phyloP scores from a whole-genome alignment of 2,329 filamentous ascomycete species.

The Colletotrichum sp. region DNA sequence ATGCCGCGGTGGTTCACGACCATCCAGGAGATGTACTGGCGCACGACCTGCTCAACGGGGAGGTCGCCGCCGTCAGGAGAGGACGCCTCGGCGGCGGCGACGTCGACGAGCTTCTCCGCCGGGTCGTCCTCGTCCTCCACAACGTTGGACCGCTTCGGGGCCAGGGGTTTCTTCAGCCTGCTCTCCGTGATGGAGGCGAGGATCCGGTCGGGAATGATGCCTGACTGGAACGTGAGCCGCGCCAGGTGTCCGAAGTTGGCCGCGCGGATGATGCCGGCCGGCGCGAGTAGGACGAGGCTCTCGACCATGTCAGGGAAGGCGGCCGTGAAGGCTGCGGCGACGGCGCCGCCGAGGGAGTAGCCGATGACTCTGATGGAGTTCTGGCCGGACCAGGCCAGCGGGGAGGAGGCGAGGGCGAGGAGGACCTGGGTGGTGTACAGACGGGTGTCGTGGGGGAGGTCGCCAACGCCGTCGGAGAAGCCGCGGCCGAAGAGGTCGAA shows the following conservation, averaged over 20 bases:
- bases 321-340: constrained; percentile 75
- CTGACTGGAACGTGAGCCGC: constrained; percentile 59
- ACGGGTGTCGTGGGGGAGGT: constrained; percentile 73
- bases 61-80: constrained; percentile 30
- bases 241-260: constrained; percentile 55
- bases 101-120: constrained; percentile 36
- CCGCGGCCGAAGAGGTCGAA: constrained; percentile 77
- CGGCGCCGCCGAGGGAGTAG: constrained; percentile 83
- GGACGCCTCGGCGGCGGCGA: constrained; percentile 47
- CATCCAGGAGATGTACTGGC: constrained; percentile 63
- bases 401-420: constrained; percentile 72
- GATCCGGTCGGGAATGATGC: constrained; percentile 57
- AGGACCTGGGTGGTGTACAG: constrained; percentile 78
- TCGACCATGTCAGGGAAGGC: constrained; percentile 74
- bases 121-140: constrained; percentile 21
- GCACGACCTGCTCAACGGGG: constrained; percentile 50
- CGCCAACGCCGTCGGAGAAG: constrained; percentile 67
- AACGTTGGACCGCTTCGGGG: constrained; percentile 34
- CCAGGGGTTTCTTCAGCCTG: constrained; percentile 57
- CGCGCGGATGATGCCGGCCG: constrained; percentile 73
- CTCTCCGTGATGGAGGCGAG: constrained; percentile 52
- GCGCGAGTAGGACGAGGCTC: constrained; percentile 77
- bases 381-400: constrained; percentile 68
- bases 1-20: constrained; percentile 61
- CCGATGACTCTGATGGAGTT: constrained; percentile 71